phyloP scores from a whole-genome alignment of 2,329 filamentous ascomycete species.

The Hymenoscyphus infarciens region DNA sequence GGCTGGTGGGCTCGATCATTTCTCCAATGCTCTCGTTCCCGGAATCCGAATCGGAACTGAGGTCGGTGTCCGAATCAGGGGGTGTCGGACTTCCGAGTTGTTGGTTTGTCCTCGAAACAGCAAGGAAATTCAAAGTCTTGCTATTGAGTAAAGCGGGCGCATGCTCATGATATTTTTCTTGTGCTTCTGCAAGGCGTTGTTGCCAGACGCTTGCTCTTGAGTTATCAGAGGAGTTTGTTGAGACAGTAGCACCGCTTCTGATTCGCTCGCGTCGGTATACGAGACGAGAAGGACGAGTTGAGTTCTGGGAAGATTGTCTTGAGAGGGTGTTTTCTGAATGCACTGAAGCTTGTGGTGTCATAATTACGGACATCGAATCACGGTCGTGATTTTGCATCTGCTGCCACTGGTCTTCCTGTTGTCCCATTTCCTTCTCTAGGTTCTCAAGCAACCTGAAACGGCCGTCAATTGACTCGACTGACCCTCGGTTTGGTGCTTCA shows the following conservation, averaged over 20 bases:
- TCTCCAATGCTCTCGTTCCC: slow-evolving; percentile 10
- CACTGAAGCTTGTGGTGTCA: slow-evolving; percentile 23
- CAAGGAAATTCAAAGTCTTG: slow-evolving; percentile 41
- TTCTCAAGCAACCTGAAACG: slow-evolving; percentile 48
- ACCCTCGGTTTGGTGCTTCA: slow-evolving; percentile 30
- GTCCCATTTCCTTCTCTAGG: slow-evolving; percentile 59
- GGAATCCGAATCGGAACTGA: slow-evolving; percentile 20
- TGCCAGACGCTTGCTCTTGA: slow-evolving; percentile 42
- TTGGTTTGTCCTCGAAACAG: slow-evolving; percentile 38
- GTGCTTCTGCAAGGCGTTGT: slow-evolving; percentile 43
- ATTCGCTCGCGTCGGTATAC: slow-evolving; percentile 40
- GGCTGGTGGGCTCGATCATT: neutral
- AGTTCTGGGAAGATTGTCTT: slow-evolving; percentile 30
- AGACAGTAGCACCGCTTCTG: slow-evolving; percentile 35
- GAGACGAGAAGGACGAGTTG: slow-evolving; percentile 39
- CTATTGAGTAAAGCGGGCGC: slow-evolving; percentile 39
- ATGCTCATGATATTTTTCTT: slow-evolving; percentile 44
- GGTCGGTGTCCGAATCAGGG: slow-evolving; percentile 41
- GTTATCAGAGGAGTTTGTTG: slow-evolving; percentile 35
- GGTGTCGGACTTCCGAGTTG: slow-evolving; percentile 52
- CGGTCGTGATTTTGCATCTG: slow-evolving; percentile 50
- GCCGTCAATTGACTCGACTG: slow-evolving; percentile 27
- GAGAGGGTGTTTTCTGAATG: slow-evolving; percentile 16
- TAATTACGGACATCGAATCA: slow-evolving; percentile 27
- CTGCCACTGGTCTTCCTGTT: slow-evolving; percentile 58